Base-by-base conservation (phyloP, 495 filamentous ascomycete species). In the Penicillium cinerascens region DNA sequence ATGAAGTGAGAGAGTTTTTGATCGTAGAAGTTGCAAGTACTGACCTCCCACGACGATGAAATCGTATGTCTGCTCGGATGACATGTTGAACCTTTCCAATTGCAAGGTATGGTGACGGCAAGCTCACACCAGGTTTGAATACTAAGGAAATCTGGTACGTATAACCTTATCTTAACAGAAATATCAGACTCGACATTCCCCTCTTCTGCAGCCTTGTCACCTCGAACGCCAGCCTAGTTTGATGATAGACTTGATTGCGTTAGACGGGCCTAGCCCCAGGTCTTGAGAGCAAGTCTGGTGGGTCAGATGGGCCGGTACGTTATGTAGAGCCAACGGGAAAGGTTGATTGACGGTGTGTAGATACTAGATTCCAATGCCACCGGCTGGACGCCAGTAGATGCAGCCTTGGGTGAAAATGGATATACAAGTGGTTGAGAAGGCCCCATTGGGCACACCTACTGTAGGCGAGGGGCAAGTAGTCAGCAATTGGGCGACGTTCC, bases 1-100 rank as follows among this genome's bases (percentile, higher is more conserved):
- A 8, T 10, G 45, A 39, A 49, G 21, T 44, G 23, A 5, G 20
- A 36, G 6, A n/a, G 60, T 38, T 61, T 29, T 39, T 10, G n/a
- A 50, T 4, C 27, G 36, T 18, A 26, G 21, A 27, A 25, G 39
- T 3, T 40, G 8, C 22, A 10, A 6, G 1, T 1, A 39, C 37
- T 18, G 16, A 39, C 37, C n/a, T 39, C 37, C 37, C 1, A 39
- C 37, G 10, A 39, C 18, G 37, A 39, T 39, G 18, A 39, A 39
- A 9, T 39, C 37, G n/a, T 39, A 39, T 0, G 1, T 39, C 37
- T 39, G 37, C 2, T 39, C 37, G 2, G 37, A 39, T 18, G 37
- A 4, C 37, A 39, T 39, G 5, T 2, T 18, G 37, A 20, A 17
- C n/a, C n/a, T 18, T 17, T 39, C 9, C 7, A 39, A 6, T 39